These are phyloP conservation scores for Biscogniauxia sp. DNA, from an alignment of 2,329 filamentous ascomycete species.

Conservation along the genomic window DNA sequence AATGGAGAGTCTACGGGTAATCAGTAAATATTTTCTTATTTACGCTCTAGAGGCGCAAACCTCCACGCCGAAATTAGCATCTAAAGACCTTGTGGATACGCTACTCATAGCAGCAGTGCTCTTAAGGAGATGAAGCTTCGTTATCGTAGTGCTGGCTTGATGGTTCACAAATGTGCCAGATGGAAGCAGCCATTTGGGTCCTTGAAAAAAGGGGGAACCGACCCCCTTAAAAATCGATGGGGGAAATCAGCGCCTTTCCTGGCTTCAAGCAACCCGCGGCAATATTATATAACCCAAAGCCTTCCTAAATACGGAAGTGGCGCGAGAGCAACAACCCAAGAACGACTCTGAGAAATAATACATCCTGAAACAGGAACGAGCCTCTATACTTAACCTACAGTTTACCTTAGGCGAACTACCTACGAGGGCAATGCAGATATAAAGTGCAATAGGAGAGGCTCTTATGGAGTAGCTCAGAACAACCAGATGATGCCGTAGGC, in stretches of 20 bases:
- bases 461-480: slow-evolving; percentile 7
- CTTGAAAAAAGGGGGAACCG: slow-evolving; percentile 25
- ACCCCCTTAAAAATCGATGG: slow-evolving; percentile 25
- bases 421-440: not conserved
- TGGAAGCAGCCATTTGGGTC: slow-evolving; percentile 24
- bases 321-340: slow-evolving; percentile 26
- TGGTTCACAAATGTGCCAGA: slow-evolving; percentile 13
- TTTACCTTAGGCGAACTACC: slow-evolving; percentile 27
- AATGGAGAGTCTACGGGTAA: no score
- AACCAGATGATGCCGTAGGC: slow-evolving; percentile 12
- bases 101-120: slow-evolving; percentile 27
- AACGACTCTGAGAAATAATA: slow-evolving; percentile 25
- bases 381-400: slow-evolving; percentile 31
- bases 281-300: slow-evolving; percentile 23
- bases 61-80: no score
- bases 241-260: slow-evolving; percentile 31
- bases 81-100: no score
- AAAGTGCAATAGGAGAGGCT: slow-evolving; percentile 5
- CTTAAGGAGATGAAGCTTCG: slow-evolving; percentile 27
- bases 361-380: slow-evolving; percentile 14
- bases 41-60: no score
- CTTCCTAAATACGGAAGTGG: slow-evolving; percentile 25
- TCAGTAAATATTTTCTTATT: no score
- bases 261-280: slow-evolving; percentile 29
- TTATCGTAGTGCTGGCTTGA: slow-evolving; percentile 11